These are phyloP conservation scores for Aurantiochytrium sp. DNA, from an alignment of 108 stramenopile genomes.

Conservation along the genomic window DNA sequence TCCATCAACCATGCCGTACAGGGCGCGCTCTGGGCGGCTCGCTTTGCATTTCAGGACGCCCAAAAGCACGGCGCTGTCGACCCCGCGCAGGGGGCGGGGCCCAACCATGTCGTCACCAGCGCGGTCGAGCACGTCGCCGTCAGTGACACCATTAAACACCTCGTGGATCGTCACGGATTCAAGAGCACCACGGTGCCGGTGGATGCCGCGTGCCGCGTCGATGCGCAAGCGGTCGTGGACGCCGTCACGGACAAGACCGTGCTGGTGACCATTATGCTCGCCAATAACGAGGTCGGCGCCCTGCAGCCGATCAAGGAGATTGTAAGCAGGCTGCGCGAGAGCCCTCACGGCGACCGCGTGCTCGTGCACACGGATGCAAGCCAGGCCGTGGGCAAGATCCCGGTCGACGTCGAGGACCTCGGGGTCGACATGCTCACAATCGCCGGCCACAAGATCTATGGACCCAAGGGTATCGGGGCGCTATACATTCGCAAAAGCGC, in stretches of 20 bases:
- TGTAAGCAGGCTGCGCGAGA: constrained; percentile 37
- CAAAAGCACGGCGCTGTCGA: background rate
- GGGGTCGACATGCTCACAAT: constrained; percentile 86
- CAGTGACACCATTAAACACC: constrained; percentile 61
- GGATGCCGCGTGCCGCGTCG: constrained; percentile 69
- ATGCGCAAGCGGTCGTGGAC: constrained; percentile 55
- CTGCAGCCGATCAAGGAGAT: constrained; percentile 80
- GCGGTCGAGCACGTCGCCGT: constrained; percentile 90
- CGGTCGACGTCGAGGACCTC: constrained; percentile 68
- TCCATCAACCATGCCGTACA: constrained; percentile 90
- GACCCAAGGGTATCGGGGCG: constrained; percentile 89
- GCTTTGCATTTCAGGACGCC: background rate
- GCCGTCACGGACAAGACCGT: constrained; percentile 68
- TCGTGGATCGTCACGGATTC: constrained; percentile 12
- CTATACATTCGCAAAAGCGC: constrained; percentile 71
- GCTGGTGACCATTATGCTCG: constrained; percentile 90
- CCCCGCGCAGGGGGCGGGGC: background rate
- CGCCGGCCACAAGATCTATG: constrained; percentile 96
- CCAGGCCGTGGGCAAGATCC: constrained; percentile 85
- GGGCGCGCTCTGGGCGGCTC: constrained; percentile 59
- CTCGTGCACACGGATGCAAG: constrained; percentile 94
- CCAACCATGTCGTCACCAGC: constrained; percentile 74
- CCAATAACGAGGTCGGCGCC: constrained; percentile 91
- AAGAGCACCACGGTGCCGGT: constrained; percentile 76
- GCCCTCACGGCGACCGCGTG: constrained; percentile 45